Percentiles rank a stretch among this genome's conserved stretches.
Conservation (phyloP, 2,329 filamentous ascomycete genomes). For the Penicillium oxalicum region DNA sequence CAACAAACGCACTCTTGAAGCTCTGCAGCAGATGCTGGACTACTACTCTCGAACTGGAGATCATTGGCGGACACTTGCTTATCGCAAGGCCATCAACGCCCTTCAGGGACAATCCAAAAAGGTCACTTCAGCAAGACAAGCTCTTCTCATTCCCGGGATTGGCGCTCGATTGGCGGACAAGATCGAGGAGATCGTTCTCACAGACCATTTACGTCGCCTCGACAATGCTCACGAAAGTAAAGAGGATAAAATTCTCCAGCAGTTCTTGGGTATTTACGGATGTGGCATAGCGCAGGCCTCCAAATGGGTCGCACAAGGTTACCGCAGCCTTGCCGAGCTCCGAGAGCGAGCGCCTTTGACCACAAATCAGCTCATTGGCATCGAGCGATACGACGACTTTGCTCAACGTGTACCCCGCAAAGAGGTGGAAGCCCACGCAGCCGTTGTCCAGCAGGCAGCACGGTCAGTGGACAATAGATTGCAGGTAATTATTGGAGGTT, state of each 20-base stretch:
- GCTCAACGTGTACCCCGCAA: conserved; percentile 67
- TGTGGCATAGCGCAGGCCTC: conserved; percentile 65
- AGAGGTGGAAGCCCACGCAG: conserved; percentile 67
- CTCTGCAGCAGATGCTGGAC: conserved; percentile 70
- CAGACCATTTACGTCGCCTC: conserved; percentile 63
- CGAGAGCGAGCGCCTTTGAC: conserved; percentile 56
- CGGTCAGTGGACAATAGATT: conserved; percentile 56
- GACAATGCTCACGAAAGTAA: conserved; percentile 65
- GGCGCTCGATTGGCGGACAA: conserved; percentile 71
- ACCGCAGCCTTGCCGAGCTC: conserved; percentile 69
- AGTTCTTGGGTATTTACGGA: conserved; percentile 74
- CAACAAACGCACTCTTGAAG: conserved; percentile 68
- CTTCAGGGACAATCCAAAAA: conserved; percentile 60
- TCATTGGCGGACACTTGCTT: conserved; percentile 68
- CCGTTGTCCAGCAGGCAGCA: conserved; percentile 56
- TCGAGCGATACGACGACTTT: conserved; percentile 77
- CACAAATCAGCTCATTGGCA: conserved; percentile 64
- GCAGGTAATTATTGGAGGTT: conserved; percentile 71
- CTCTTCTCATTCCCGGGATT: conserved; percentile 60
- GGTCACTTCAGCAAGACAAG: conserved; percentile 65
- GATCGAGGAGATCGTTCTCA: conserved; percentile 81
- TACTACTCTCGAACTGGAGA: conserved; percentile 73
- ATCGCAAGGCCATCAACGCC: conserved; percentile 69
- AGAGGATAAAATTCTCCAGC: conserved; percentile 56
- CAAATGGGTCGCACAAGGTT: conserved; percentile 70